A percentile compares a stretch with the other conserved stretches of the same genome.
Conservation (phyloP, 371 early-diverging fungal species). For the Chytridium lagenaria region DNA sequence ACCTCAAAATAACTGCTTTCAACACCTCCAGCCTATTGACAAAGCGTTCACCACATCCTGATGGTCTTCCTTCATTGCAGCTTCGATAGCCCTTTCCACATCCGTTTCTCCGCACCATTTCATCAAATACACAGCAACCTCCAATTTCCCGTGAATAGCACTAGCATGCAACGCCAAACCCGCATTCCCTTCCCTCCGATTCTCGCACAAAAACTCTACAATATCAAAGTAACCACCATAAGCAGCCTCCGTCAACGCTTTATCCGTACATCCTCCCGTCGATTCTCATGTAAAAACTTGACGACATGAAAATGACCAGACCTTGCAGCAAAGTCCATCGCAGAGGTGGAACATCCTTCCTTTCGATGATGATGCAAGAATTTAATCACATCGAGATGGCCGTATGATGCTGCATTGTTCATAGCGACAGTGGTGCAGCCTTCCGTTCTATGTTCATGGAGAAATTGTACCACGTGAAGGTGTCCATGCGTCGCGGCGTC, state of each 20-base stretch:
- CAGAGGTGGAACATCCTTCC: constrained; percentile 16
- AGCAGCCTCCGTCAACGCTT: not conserved
- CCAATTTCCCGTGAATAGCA: too few species aligned
- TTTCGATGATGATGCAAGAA: not conserved
- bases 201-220: not conserved
- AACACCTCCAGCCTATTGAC: too few species aligned
- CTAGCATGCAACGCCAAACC: too few species aligned
- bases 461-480: too few species aligned
- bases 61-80: too few species aligned
- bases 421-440: constrained; percentile 20
- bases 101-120: too few species aligned
- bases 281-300: constrained; percentile 9
- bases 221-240: not conserved
- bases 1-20: too few species aligned
- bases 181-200: not conserved
- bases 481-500: too few species aligned
- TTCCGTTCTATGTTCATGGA: too few species aligned
- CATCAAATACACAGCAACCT: too few species aligned
- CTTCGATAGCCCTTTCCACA: too few species aligned
- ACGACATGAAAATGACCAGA: constrained; percentile 17
- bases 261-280: not conserved
- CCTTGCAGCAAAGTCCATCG: constrained; percentile 21
- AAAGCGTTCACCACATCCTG: too few species aligned
- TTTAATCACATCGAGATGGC: constrained; percentile 23
- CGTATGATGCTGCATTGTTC: constrained; percentile 12